Conservation (phyloP, 345 rosid species). For the Bretschneidera sinensis region DNA sequence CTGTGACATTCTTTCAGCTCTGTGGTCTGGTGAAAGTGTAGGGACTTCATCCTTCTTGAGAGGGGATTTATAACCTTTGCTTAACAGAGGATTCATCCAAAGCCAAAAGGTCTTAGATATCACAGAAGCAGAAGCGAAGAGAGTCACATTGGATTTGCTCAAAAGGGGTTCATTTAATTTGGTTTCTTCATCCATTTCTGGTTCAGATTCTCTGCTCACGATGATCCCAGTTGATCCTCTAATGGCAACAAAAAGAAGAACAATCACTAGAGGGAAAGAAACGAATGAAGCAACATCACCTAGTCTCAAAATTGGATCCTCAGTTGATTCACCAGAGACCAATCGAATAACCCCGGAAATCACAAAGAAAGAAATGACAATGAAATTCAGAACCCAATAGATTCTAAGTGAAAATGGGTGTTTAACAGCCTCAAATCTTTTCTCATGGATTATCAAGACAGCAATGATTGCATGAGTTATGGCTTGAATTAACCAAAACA, state of each 20-base stretch:
- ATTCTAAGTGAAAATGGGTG: conserved; percentile 64
- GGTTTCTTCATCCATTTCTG: conserved; percentile 27
- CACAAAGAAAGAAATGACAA: conserved; percentile 41
- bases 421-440: conserved; percentile 49
- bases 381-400: conserved; percentile 53
- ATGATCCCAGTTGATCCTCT: conserved; percentile 69
- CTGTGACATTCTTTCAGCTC: conserved; percentile 68
- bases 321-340: conserved; percentile 19
- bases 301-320: conserved; percentile 28
- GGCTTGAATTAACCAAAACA: conserved; percentile 76
- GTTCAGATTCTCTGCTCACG: conserved; percentile 23
- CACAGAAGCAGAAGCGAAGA: conserved; percentile 67
- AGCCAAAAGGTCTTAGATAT: conserved; percentile 73
- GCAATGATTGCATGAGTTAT: conserved; percentile 56
- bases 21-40: conserved; percentile 64
- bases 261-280: conserved; percentile 48
- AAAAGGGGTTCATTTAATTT: conserved; percentile 30
- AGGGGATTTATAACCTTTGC: conserved; percentile 75
- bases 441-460: conserved; percentile 61
- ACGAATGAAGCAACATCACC: conserved; percentile 55
- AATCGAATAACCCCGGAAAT: conserved; percentile 53
- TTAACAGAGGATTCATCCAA: conserved; percentile 86
- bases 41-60: conserved; percentile 70
- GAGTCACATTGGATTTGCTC: conserved; percentile 42
- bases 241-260: conserved; percentile 47